A percentile compares a stretch with the other conserved stretches of the same genome.
phyloP scores from a whole-genome alignment of 257 asterid species.

The Gentiana macrophylla region DNA sequence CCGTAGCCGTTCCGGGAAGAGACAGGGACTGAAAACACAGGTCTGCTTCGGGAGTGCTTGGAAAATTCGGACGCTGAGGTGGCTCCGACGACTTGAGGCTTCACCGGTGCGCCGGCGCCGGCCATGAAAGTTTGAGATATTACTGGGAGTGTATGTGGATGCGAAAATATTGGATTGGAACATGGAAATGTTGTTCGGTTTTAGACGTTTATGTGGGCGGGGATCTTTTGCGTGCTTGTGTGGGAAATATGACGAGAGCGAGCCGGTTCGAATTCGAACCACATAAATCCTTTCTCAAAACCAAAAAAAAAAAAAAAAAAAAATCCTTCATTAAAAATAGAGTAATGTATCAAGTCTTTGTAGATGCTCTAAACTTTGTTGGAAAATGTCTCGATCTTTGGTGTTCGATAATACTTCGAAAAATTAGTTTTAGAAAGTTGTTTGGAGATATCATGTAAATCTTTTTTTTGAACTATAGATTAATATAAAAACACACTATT shows the following conservation, averaged over 20 bases:
- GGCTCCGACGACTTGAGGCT: slow-evolving; percentile 42
- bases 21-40: slow-evolving; percentile 37
- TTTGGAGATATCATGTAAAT: no score
- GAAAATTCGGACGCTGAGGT: slow-evolving; percentile 35
- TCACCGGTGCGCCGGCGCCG: slow-evolving; percentile 50
- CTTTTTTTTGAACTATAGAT: no score
- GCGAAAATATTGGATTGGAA: not conserved
- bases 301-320: no score
- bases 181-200: not conserved
- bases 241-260: slow-evolving; percentile 4
- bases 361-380: no score
- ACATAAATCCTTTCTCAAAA: no score
- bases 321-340: no score
- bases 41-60: slow-evolving; percentile 31
- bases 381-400: no score
- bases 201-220: not conserved
- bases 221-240: not conserved
- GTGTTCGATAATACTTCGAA: no score
- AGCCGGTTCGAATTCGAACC: no score
- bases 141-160: not conserved
- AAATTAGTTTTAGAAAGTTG: no score
- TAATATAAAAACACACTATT: no score
- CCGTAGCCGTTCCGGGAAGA: slow-evolving; percentile 32
- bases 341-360: no score
- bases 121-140: slow-evolving; percentile 42